phyloP scores from a whole-genome alignment of 2,329 filamentous ascomycete species.

The Colletotrichum orchidophilum region DNA sequence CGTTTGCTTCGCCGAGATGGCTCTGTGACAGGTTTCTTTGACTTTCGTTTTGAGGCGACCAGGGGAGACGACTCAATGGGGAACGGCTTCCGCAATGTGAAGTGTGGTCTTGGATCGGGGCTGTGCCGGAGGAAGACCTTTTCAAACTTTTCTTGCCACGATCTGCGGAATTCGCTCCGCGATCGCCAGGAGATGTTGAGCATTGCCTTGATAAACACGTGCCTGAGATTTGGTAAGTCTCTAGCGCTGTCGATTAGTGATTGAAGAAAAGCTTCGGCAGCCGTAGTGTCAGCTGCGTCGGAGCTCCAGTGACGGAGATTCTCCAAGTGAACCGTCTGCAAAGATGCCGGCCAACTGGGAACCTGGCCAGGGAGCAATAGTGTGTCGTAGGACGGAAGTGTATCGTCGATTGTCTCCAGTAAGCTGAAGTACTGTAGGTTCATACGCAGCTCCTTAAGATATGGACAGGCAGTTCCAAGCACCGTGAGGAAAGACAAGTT shows the following conservation, averaged over 20 bases:
- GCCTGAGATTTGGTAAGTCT: slow-evolving; percentile 72
- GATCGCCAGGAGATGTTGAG: slow-evolving; percentile 85
- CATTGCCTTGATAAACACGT: slow-evolving; percentile 78
- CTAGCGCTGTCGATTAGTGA: slow-evolving; percentile 79
- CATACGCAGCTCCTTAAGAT: slow-evolving; percentile 76
- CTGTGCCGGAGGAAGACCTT: slow-evolving; percentile 69
- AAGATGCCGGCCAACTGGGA: slow-evolving; percentile 80
- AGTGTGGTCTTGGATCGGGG: slow-evolving; percentile 48
- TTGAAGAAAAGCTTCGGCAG: slow-evolving; percentile 80
- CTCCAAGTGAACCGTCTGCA: slow-evolving; percentile 78
- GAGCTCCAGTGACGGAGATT: slow-evolving; percentile 78
- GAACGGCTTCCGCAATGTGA: slow-evolving; percentile 35
- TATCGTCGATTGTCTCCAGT: slow-evolving; percentile 73
- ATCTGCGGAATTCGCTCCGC: slow-evolving; percentile 79
- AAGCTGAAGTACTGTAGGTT: slow-evolving; percentile 82
- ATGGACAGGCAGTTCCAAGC: slow-evolving; percentile 74
- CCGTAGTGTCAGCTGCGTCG: slow-evolving; percentile 71
- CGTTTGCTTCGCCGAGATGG: slow-evolving; percentile 50
- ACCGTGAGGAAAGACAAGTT: slow-evolving; percentile 77
- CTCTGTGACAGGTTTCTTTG: slow-evolving; percentile 11
- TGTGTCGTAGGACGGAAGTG: slow-evolving; percentile 77
- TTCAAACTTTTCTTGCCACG: slow-evolving; percentile 78
- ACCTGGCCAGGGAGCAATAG: slow-evolving; percentile 71
- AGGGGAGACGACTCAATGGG: not conserved
- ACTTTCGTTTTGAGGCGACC: slow-evolving; percentile 5